Conservation (phyloP, 2,329 filamentous ascomycete genomes). For the Penicillium nordicum region DNA sequence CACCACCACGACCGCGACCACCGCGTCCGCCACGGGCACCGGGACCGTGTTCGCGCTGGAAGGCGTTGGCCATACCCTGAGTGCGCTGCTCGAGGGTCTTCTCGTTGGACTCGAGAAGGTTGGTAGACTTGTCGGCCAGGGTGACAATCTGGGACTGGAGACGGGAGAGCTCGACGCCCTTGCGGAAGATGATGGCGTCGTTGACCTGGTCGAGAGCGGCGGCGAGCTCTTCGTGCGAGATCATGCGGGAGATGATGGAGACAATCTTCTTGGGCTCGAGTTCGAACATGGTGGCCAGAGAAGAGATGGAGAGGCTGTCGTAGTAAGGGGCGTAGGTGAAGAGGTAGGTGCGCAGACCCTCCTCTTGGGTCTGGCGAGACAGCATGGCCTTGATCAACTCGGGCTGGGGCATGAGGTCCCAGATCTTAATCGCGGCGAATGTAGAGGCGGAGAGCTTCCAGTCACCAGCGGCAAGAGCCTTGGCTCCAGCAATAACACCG, state of each 20-base stretch:
- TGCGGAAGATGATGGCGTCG: conserved; percentile 95
- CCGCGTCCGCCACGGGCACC: conserved; percentile 64
- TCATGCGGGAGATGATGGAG: conserved; percentile 98
- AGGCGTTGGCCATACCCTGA: conserved; percentile 90
- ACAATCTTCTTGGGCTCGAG: conserved; percentile 83
- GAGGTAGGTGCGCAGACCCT: conserved; percentile 94
- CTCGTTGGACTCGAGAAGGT: conserved; percentile 95
- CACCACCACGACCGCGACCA: conserved; percentile 40
- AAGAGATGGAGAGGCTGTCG: conserved; percentile 85
- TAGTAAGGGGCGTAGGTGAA: conserved; percentile 99
- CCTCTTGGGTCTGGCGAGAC: conserved; percentile 95
- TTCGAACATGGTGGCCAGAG: conserved; percentile 92
- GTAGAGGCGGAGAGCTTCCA: conserved; percentile 96
- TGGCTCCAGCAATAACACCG: conserved; percentile 98
- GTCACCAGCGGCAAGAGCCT: conserved; percentile 91
- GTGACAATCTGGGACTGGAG: conserved; percentile 93
- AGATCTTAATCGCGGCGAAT: conserved; percentile 98
- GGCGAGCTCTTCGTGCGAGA: conserved; percentile 95
- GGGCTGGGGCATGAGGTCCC: conserved; percentile 92
- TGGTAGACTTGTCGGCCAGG: conserved; percentile 91
- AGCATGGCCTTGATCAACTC: conserved; percentile 97
- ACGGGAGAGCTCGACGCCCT: conserved; percentile 95
- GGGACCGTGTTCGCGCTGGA: conserved; percentile 84
- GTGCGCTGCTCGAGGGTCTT: conserved; percentile 95
- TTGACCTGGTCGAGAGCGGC: conserved; percentile 98